A percentile compares a stretch with the other conserved stretches of the same genome.
These are phyloP conservation scores for Sutorius eximius DNA, from an alignment of 1,284 basidiomycete species.

Conservation along the genomic window DNA sequence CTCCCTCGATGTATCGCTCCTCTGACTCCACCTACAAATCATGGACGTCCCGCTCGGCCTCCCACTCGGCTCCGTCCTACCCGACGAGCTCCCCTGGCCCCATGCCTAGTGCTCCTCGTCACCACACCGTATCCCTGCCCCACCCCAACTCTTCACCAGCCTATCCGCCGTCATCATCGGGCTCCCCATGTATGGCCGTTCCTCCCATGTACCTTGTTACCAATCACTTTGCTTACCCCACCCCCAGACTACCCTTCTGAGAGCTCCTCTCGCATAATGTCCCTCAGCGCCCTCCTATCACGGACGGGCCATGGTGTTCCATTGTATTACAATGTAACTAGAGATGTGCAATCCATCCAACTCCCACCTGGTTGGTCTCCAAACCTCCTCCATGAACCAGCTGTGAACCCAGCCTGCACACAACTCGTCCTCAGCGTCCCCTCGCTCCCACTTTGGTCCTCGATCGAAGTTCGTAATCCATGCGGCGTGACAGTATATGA, in stretches of 20 bases:
- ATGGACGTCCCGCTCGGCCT: conserved; percentile 18
- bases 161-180: conserved; percentile 17
- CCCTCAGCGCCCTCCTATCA: conserved; percentile 31
- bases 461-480: conserved; percentile 33
- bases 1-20: conserved; percentile 22
- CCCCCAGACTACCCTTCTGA: conserved; percentile 13
- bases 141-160: conserved; percentile 30
- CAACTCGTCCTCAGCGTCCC: conserved; percentile 22
- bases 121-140: conserved; percentile 30
- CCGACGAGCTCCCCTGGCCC: conserved; percentile 21
- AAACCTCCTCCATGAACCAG: conserved; percentile 21
- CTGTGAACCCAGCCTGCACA: conserved; percentile 23
- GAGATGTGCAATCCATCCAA: conserved; percentile 27
- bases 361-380: conserved; percentile 19
- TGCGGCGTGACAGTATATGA: conserved; percentile 31
- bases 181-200: conserved; percentile 16
- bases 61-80: conserved; percentile 8
- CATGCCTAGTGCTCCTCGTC: conserved; percentile 28
- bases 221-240: conserved; percentile 1
- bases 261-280: conserved; percentile 18
- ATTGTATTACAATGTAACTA: conserved; percentile 29
- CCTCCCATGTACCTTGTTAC: background rate
- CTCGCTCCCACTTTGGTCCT: conserved; percentile 27
- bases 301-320: conserved; percentile 12
- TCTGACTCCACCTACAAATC: conserved; percentile 19